Evolutionary conservation across 306 rosid genomes (phyloP).

Genomic region (Cicer yamashitae): DNA sequence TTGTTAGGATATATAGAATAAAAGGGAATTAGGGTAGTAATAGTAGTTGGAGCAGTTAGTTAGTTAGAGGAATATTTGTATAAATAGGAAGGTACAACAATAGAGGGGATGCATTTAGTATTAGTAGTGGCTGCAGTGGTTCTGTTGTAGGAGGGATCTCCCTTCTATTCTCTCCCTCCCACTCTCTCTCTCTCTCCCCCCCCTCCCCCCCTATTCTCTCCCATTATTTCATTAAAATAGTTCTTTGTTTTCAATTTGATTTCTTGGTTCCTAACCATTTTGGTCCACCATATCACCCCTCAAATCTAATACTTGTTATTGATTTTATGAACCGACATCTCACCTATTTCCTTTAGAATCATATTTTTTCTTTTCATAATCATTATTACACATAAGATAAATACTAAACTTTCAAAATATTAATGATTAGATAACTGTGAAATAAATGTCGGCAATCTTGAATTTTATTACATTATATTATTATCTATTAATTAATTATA

Average conservation of each 20-base stretch:
- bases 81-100: neutral
- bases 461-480: too few relatives aligned
- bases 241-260: neutral
- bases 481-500: neutral
- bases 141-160: conserved; percentile 4
- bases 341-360: too few relatives aligned
- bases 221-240: neutral
- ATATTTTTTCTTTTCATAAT: too few relatives aligned
- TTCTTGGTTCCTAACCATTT: neutral
- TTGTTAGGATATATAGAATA: conserved; percentile 3
- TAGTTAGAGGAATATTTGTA: neutral
- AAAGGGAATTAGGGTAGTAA: neutral
- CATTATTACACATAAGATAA: too few relatives aligned
- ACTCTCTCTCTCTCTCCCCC: too few relatives aligned
- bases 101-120: neutral
- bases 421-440: too few relatives aligned
- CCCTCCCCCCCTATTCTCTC: too few relatives aligned
- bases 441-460: too few relatives aligned
- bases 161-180: neutral
- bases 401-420: too few relatives aligned
- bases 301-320: too few relatives aligned
- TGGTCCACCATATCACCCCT: too few relatives aligned
- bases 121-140: neutral
- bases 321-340: too few relatives aligned
- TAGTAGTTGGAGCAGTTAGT: neutral